Conservation (phyloP, 1,284 basidiomycete species). For the Cryptococcus sp. region DNA sequence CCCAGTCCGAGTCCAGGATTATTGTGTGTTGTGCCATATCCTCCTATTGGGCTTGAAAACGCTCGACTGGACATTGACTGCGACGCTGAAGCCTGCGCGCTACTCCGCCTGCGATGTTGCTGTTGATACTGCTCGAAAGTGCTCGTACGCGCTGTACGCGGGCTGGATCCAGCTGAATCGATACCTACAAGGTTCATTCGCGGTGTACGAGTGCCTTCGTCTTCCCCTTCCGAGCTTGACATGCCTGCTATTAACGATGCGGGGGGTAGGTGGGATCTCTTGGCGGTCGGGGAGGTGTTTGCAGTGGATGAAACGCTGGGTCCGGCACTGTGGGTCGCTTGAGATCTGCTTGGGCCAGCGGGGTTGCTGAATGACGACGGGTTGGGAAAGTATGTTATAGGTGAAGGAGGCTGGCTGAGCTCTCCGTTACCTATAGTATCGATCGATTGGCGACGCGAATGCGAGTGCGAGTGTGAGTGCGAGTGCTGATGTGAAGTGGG, state of each 20-base stretch:
- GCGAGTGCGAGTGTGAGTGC: constrained; percentile 10
- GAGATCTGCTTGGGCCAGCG: not conserved
- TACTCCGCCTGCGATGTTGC: constrained; percentile 7
- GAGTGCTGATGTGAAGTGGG: not conserved
- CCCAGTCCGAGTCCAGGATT: constrained; percentile 13
- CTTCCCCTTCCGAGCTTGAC: constrained; percentile 6
- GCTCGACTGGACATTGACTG: constrained; percentile 1
- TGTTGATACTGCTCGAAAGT: constrained; percentile 8
- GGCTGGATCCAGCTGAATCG: constrained; percentile 15
- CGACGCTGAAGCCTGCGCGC: not conserved
- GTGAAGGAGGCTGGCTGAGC: constrained; percentile 34
- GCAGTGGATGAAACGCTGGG: not conserved
- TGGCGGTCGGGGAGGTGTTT: constrained; percentile 8
- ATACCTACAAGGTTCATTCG: constrained; percentile 11
- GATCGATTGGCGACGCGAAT: constrained; percentile 19
- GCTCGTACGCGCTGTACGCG: constrained; percentile 9
- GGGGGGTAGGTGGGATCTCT: constrained; percentile 2
- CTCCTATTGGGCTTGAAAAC: constrained; percentile 16
- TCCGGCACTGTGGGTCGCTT: constrained; percentile 7
- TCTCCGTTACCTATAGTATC: constrained; percentile 11
- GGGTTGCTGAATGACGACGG: constrained; percentile 37
- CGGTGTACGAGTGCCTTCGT: constrained; percentile 15
- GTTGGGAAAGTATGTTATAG: constrained; percentile 50
- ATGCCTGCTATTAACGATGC: constrained; percentile 8
- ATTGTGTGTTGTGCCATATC: constrained; percentile 19